Base-by-base conservation (phyloP, 2,329 filamentous ascomycete genomes). In the Sarocladium brachiariae region DNA sequence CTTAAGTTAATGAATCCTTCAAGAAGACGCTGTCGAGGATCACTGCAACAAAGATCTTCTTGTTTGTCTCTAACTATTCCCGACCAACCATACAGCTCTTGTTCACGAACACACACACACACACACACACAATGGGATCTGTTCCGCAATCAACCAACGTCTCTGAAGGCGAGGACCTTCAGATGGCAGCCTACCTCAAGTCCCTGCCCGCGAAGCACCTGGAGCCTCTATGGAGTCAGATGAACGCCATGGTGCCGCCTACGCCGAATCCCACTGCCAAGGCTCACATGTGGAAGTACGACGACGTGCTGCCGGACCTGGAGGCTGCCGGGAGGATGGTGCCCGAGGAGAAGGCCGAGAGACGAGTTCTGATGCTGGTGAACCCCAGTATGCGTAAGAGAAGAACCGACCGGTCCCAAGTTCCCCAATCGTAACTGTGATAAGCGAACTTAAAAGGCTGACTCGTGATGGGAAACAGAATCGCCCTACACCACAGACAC, bases 401-500 rank as follows among this genome's bases (percentile, higher is more conserved):
- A n/a, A n/a, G n/a, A n/a, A n/a, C n/a, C n/a, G n/a, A n/a, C n/a
- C n/a, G n/a, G n/a, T n/a, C n/a, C n/a, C n/a, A n/a, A n/a, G 56
- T 1, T 34, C 13, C 11, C 18, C 18, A 37, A n/a, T n/a, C n/a
- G n/a, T n/a, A n/a, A 37, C 10, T n/a, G 6, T 11, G 16, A n/a
- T 16, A 6, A 11, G 34, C 7, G 27, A 8, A 13, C 10, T 11
- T 37, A n/a, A 37, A n/a, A 37, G 34, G 16, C 37, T 39, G 37
- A 39, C 37, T 16, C n/a, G 9, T 6, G 4, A 7, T 39, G 37
- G n/a, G n/a, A n/a, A 39, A 18, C 33, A 75, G 73, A 70, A 50
- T 70, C 74, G 0, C 77, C 78, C 0, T 77, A 72, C 54, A 80
- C 77, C 0, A 80, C 77, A 1, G 77, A 81, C 57, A 80, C 77